phyloP scores from a whole-genome alignment of 345 rosid genomes.

The Eucalyptus virginea region DNA sequence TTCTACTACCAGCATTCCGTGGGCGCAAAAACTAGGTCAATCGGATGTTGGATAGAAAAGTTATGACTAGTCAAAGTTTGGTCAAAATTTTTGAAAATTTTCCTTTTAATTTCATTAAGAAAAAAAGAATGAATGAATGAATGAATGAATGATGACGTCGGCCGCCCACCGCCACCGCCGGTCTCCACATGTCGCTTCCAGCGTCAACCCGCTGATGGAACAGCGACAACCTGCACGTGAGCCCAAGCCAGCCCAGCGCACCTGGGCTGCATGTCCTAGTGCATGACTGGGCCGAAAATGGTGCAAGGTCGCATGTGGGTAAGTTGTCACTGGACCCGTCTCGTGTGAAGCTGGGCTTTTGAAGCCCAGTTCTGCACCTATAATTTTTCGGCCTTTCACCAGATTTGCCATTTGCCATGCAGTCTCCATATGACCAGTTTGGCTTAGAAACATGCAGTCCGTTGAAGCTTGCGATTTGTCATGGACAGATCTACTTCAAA shows the following conservation, averaged over 20 bases:
- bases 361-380: background rate
- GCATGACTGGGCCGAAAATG: background rate
- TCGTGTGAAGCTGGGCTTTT: background rate
- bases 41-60: background rate
- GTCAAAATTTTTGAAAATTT: too few species aligned
- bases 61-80: background rate
- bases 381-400: background rate
- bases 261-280: background rate
- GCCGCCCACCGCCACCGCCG: fast-evolving
- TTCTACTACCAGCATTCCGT: background rate
- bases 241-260: background rate
- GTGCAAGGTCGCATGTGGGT: background rate
- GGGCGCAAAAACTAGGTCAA: background rate
- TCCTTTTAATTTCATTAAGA: too few species aligned
- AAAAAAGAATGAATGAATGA: too few species aligned
- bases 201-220: background rate
- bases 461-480: too few species aligned
- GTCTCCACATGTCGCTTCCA: background rate
- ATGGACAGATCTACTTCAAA: too few species aligned
- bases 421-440: too few species aligned
- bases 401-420: background rate
- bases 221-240: background rate
- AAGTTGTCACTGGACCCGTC: fast-evolving
- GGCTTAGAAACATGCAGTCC: too few species aligned
- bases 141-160: background rate